Base-by-base conservation (phyloP, 805 yeast genomes). In the Candida parachauliodes region DNA sequence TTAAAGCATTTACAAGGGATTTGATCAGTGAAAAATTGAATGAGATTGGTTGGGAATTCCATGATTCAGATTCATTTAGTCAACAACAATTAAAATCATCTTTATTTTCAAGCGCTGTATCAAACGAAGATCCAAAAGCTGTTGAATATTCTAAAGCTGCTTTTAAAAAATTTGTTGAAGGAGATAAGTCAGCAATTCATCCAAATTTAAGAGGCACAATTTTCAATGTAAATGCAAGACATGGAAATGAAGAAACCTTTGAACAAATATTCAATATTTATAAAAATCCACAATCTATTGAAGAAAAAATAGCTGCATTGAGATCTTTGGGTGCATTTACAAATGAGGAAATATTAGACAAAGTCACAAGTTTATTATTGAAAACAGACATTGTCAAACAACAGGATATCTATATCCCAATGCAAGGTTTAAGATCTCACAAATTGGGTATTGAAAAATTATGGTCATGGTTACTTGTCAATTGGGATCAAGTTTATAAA, bases 371-470 rank as follows among this genome's bases (percentile, higher is more conserved):
- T 3, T 68, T 70, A 52, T 57, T 81, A 45, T 72, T 81, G 45
- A 77, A 80, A 41, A 45, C 60, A 44, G 81, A 82, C 22, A 61
- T 79, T 32, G 68, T 83, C 43, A 76, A 78, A 48, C 60, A 63
- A 27, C 94, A 86, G 67, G 95, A 86, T 57, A 73, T 83, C 38
- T 79, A 79, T 62, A 72, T 79, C 47, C 94, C 95, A 46, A 70
- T 91, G 77, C 76, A 67, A 43, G 89, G 93, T 29, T 65, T 87
- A 67, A 69, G 83, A 50, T 53, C 74, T 11, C 79, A 79, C 51
- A 70, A 64, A 37, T 69, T 65, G 29, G 95, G 96, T 65, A 68
- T 83, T 41, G 76, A 77, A 47, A 74, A 77, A 9, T 62, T 82
- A 47, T 89, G 89, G 87, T 39, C 52, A 12, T 91, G 96, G 95